Evolutionary conservation across 2,329 filamentous ascomycete species (phyloP), one percentile per base, ranked within the genome.

Genomic region (Neonectria sp.): DNA sequence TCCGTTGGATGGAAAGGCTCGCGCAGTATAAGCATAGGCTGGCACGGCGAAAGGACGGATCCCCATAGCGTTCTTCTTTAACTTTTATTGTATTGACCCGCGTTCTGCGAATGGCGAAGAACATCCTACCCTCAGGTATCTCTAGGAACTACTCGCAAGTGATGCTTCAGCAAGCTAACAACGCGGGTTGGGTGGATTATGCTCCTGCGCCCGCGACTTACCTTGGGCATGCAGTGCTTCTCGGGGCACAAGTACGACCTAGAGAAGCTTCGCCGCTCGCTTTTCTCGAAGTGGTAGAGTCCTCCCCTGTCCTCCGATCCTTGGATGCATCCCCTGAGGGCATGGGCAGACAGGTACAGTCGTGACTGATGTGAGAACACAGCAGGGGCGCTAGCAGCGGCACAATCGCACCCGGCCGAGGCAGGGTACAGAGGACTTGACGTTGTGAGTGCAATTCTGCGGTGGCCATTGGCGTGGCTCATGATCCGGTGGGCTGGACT

Each of bases 21-120:
- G 56, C 37, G 66, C 43, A 59, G 64, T 71, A 62, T 55, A 71
- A 73, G 69, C 68, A 71, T 73, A 62, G 63, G 63, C 56, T 67
- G 63, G 73, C 70, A 70, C 59, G 68, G 73, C 71, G 72, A 76
- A 73, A 65, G 70, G 72, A 65, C 66, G 67, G 64, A 68, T 71
- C 68, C 68, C 68, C 66, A 76, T 71, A 69, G 69, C 72, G 69
- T 76, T 48, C 71, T 58, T 72, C 63, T 65, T 73, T 68, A 40
- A 64, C 51, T 69, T 70, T 57, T 69, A 58, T 61, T 55, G 63
- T 62, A 65, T 73, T 64, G 51, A 68, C 29, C 27, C 60, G 49
- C 64, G 40, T 71, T 71, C 43, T 52, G 48, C 13, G 58, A 51
- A 61, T 43, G 58, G 37, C 29, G 35, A 53, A 57, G 58, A 37